Evolutionary conservation across 2,329 filamentous ascomycete genomes (phyloP).

Genomic region (Hypoxylon sp.): DNA sequence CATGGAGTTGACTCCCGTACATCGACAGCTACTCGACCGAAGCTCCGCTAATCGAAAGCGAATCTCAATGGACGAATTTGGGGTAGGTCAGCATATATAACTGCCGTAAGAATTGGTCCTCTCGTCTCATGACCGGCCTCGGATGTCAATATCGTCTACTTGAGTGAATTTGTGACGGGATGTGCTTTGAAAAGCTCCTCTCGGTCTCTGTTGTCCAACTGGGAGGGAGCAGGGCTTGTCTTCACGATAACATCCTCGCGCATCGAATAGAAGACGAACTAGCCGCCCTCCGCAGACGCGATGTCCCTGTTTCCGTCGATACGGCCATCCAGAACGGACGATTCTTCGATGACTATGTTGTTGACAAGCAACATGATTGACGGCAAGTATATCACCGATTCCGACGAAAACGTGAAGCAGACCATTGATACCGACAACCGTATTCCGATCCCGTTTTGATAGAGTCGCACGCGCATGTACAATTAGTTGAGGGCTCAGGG

Average conservation of each 20-base stretch:
- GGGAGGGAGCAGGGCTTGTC: constrained; percentile 15
- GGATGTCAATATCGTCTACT: not conserved
- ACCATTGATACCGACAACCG: constrained; percentile 44
- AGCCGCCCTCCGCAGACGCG: constrained; percentile 24
- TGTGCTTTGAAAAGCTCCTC: constrained; percentile 19
- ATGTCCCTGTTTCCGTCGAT: constrained; percentile 28
- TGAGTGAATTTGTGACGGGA: not conserved
- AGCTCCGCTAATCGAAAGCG: not conserved
- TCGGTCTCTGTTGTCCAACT: constrained; percentile 5
- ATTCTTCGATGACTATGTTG: constrained; percentile 37
- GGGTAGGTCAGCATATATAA: constrained; percentile 16
- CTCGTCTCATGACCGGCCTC: not conserved
- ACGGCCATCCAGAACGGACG: constrained; percentile 40
- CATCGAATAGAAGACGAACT: constrained; percentile 19
- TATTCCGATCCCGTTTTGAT: constrained; percentile 49
- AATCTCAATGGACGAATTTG: not conserved
- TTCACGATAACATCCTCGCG: constrained; percentile 22
- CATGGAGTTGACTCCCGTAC: not conserved
- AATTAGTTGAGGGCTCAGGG: constrained; percentile 38
- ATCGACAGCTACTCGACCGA: not conserved
- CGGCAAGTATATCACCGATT: constrained; percentile 35
- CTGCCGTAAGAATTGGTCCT: not conserved
- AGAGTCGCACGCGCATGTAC: constrained; percentile 47
- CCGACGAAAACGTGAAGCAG: constrained; percentile 18
- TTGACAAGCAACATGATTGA: constrained; percentile 34